Evolutionary conservation across 257 asterid species (phyloP).

Genomic region (Primulina eburnea): DNA sequence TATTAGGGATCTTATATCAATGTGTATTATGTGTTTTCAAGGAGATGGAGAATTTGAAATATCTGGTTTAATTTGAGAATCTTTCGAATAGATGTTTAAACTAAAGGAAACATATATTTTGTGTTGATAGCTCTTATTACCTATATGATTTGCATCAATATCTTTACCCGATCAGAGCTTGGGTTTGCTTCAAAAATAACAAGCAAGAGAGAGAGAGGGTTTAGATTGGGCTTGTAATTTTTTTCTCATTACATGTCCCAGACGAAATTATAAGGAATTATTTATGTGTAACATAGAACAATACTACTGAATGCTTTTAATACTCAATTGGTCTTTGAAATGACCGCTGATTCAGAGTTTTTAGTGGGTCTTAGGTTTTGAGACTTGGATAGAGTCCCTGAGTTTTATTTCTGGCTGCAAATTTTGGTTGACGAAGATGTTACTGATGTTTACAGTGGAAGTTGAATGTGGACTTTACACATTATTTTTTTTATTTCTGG

Average conservation of each 20-base stretch:
- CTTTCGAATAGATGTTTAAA: background rate
- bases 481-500: background rate
- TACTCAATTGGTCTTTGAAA: too few species aligned
- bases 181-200: background rate
- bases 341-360: background rate
- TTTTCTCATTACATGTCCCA: background rate
- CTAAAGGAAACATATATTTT: too few species aligned
- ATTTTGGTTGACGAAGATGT: background rate
- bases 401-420: slow-evolving; percentile 2
- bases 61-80: background rate
- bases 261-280: too few species aligned
- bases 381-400: background rate
- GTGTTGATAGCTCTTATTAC: background rate
- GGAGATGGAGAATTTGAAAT: background rate
- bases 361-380: background rate
- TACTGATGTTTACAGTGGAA: background rate
- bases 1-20: background rate
- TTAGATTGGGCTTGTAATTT: background rate
- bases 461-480: background rate
- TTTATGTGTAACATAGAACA: too few species aligned
- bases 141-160: background rate
- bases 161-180: background rate
- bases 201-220: background rate
- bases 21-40: background rate
- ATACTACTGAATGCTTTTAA: background rate